Evolutionary conservation across 805 yeast species (phyloP).

Genomic region (Saccharomycopsis capsularis): DNA sequence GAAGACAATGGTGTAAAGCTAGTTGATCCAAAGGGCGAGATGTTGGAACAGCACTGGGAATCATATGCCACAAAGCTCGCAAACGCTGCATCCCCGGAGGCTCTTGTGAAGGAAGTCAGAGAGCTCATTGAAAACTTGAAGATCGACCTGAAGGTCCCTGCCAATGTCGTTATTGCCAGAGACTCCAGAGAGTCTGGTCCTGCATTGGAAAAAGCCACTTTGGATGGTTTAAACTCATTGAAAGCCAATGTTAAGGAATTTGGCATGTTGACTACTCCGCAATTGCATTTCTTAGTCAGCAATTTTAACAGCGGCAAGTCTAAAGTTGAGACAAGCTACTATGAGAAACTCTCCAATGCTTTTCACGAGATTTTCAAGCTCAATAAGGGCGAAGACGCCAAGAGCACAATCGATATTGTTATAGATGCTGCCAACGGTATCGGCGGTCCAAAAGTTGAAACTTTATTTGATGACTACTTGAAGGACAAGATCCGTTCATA

Average conservation of each 20-base stretch:
- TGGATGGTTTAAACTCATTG: conserved; percentile 51
- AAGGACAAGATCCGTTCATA: conserved; percentile 34
- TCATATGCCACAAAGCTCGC: conserved; percentile 71
- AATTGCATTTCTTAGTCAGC: conserved; percentile 80
- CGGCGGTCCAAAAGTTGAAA: conserved; percentile 69
- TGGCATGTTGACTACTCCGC: conserved; percentile 86
- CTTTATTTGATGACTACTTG: conserved; percentile 39
- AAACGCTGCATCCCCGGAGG: conserved; percentile 47
- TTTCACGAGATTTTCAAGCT: conserved; percentile 38
- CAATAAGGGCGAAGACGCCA: conserved; percentile 23
- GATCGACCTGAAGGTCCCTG: conserved; percentile 39
- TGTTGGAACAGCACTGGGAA: conserved; percentile 86
- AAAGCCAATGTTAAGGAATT: conserved; percentile 45
- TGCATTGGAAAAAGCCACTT: conserved; percentile 47
- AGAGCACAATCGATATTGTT: conserved; percentile 38
- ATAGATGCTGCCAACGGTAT: conserved; percentile 97
- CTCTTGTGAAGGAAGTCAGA: conserved; percentile 35
- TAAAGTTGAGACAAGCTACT: conserved; percentile 64
- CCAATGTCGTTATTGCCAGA: conserved; percentile 62
- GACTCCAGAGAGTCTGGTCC: conserved; percentile 89
- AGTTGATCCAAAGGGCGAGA: conserved; percentile 90
- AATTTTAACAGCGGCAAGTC: conserved; percentile 52
- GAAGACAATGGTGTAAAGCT: conserved; percentile 86
- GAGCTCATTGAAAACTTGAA: conserved; percentile 34
- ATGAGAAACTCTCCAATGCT: conserved; percentile 49